Evolutionary conservation across 2,329 filamentous ascomycete species (phyloP), one percentile per base, ranked within the genome.

Genomic region (Botrytis galanthina): DNA sequence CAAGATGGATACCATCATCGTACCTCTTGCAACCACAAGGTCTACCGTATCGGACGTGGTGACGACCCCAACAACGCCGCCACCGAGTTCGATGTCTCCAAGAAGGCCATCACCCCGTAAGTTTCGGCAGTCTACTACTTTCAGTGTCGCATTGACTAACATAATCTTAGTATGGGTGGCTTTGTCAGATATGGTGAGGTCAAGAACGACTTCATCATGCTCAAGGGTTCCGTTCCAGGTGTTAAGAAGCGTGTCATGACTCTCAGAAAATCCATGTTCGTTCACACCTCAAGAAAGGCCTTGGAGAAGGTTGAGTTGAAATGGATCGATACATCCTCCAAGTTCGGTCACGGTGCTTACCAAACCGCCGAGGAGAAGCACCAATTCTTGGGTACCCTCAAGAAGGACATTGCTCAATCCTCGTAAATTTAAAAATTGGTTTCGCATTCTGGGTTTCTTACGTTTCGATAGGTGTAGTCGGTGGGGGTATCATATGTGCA

Each of bases 11-110:
- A 99, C 92, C 96, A 99, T 86, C 96, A 99, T 89, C 95, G 96
- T 92, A 99, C 96, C 83, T 98, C 96, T 78, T 93, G 96, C 89
- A 99, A 99, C 93, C 96, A 99, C 94, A 99, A 99, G 93, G 87
- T 99, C 84, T 99, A 98, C 93, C 94, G 96, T 81, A 93, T 99
- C 81, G 96, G 95, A 84, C 97, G 96, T 91, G 95, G 90, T 82
- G 88, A 89, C 79, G 93, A 96, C 82, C 94, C 96, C 84, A 91
- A 91, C 85, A 98, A 94, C 87, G 96, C 94, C 81, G 93, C 95
- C 74, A 99, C 96, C 79, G 94, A 98, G 78, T 91, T 95, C 83
- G 96, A 99, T 84, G 90, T 97, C 84, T 97, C 95, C 88, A 98
- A 98, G 93, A 99, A 99, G 93, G 91, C 90, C 85, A 99, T 99